phyloP scores from a whole-genome alignment of 2,329 filamentous ascomycete species.

The Aspergillus latus region DNA sequence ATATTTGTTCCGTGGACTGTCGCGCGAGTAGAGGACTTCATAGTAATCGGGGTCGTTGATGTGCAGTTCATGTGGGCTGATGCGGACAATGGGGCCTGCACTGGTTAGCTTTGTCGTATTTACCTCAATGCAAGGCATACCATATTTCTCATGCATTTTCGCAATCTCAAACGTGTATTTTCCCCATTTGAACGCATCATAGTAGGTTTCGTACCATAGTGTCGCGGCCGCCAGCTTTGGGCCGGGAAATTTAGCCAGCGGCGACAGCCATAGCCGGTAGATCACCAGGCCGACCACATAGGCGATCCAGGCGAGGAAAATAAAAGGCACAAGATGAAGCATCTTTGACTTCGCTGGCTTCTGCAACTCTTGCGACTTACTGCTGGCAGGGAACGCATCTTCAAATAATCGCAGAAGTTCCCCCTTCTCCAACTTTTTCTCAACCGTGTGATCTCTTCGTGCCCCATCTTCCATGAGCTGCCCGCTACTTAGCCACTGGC shows the following conservation, averaged over 20 bases:
- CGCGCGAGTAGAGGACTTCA: conserved; percentile 20
- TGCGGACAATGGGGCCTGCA: conserved; percentile 21
- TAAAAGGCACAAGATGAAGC: not conserved
- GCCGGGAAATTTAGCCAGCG: conserved; percentile 25
- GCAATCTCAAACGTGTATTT: conserved; percentile 25
- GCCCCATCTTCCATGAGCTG: not conserved
- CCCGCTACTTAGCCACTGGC: not conserved
- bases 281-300: not conserved
- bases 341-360: not conserved
- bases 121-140: not conserved
- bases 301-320: not conserved
- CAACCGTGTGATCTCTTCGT: not conserved
- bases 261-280: conserved; percentile 17
- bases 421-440: not conserved
- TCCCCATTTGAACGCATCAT: conserved; percentile 21
- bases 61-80: conserved; percentile 31
- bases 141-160: conserved; percentile 27
- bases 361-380: not conserved
- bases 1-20: conserved; percentile 21
- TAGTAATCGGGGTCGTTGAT: conserved; percentile 31
- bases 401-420: not conserved
- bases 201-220: conserved; percentile 28
- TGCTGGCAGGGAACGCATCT: not conserved
- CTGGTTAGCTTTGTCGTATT: not conserved
- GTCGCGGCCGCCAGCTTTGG: conserved; percentile 26